Evolutionary conservation across 257 asterid genomes (phyloP).

Genomic region (Penstemon newberryi): DNA sequence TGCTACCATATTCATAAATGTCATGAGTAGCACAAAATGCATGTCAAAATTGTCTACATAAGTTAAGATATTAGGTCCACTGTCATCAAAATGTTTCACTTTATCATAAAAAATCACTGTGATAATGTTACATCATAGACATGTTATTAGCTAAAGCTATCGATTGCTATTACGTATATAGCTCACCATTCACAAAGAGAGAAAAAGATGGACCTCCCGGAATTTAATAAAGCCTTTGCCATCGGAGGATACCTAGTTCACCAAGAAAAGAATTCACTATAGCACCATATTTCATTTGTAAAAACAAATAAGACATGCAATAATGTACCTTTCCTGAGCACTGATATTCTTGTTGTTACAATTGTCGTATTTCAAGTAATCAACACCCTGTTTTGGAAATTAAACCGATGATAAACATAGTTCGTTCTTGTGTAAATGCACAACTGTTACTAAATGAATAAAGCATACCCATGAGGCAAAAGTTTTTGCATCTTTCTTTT

Average conservation of each 20-base stretch:
- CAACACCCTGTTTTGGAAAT: slow-evolving; percentile 56
- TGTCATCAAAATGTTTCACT: not conserved
- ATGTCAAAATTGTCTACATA: not conserved
- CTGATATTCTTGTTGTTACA: slow-evolving; percentile 56
- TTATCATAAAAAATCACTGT: not conserved
- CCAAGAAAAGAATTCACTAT: slow-evolving; percentile 11
- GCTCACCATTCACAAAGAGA: slow-evolving; percentile 95
- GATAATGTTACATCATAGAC: no score
- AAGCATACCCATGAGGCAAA: slow-evolving; percentile 83
- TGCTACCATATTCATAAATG: not conserved
- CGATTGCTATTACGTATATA: not conserved
- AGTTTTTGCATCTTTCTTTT: slow-evolving; percentile 86
- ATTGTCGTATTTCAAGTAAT: slow-evolving; percentile 93
- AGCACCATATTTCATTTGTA: not conserved
- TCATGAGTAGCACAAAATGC: not conserved
- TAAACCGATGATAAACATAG: not conserved
- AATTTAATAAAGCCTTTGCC: slow-evolving; percentile 76
- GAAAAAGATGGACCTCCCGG: slow-evolving; percentile 85
- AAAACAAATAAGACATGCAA: not conserved
- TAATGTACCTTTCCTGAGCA: slow-evolving; percentile 57
- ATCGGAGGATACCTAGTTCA: slow-evolving; percentile 61
- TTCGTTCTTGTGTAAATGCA: not conserved
- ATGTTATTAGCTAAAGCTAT: no score
- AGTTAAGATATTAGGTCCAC: not conserved
- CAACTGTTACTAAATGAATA: not conserved